A percentile compares a stretch with the other conserved stretches of the same genome.
Evolutionary conservation across 2,329 filamentous ascomycete species (phyloP).

Genomic region (Aspergillus jensenii): DNA sequence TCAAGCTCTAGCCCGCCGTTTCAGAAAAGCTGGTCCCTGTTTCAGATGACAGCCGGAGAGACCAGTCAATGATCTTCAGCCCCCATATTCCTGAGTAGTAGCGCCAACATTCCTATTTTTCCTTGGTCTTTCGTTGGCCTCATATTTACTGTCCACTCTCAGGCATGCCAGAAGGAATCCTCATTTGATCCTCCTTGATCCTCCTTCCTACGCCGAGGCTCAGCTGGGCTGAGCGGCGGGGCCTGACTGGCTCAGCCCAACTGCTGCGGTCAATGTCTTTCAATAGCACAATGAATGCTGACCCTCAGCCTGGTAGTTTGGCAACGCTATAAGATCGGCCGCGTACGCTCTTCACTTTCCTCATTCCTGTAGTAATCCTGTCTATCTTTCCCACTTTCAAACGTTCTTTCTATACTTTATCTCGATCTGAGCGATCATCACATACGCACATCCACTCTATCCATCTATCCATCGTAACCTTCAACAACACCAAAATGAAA

Average conservation of each 20-base stretch:
- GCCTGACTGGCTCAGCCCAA: too few relatives aligned
- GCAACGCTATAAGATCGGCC: neutral
- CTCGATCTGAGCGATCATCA: too few relatives aligned
- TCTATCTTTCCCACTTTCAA: neutral
- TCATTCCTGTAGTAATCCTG: neutral
- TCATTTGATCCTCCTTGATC: neutral
- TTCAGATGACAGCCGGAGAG: neutral
- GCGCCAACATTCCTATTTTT: neutral
- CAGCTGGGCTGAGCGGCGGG: neutral
- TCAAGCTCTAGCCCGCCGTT: neutral
- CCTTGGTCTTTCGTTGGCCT: neutral
- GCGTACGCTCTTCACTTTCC: neutral
- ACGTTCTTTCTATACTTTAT: neutral
- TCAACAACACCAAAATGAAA: neutral
- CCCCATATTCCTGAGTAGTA: too few relatives aligned
- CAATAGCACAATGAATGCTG: too few relatives aligned
- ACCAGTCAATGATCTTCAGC: neutral
- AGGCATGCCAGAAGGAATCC: constrained; percentile 3
- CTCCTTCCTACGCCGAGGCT: neutral
- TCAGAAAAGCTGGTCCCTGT: neutral
- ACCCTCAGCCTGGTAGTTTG: neutral
- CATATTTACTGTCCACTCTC: neutral
- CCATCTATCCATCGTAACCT: neutral
- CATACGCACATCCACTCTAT: too few relatives aligned
- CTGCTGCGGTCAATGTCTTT: too few relatives aligned